Evolutionary conservation across 768 basidiomycete species (phyloP).

Genomic region (Cystobasidiopsis lactophilus): DNA sequence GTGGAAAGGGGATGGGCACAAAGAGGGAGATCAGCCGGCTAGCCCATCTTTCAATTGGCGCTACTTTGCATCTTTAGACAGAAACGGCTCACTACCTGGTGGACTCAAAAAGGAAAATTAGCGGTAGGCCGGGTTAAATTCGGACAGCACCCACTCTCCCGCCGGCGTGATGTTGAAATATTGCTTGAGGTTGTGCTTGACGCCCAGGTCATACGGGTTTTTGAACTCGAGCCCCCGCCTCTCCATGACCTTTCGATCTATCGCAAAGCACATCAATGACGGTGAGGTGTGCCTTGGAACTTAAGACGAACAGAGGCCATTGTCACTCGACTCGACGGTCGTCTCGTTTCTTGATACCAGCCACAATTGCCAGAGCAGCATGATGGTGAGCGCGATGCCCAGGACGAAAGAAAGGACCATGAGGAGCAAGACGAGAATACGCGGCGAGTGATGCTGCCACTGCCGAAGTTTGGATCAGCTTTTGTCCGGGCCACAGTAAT

Average conservation of each 20-base stretch:
- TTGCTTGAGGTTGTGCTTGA: conserved; percentile 44
- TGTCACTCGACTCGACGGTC: conserved; percentile 71
- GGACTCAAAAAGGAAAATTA: too few species aligned
- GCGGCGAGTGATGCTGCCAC: conserved; percentile 47
- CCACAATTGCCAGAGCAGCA: conserved; percentile 48
- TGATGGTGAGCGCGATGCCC: conserved; percentile 46
- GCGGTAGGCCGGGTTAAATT: not conserved
- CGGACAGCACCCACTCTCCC: conserved; percentile 45
- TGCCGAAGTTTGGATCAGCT: conserved; percentile 9
- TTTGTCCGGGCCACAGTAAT: not conserved
- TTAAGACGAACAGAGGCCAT: conserved; percentile 23
- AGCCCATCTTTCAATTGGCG: too few species aligned
- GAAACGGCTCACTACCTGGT: too few species aligned
- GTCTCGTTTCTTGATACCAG: conserved; percentile 57
- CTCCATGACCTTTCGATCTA: conserved; percentile 48
- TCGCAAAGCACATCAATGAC: conserved; percentile 15
- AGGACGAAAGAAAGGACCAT: conserved; percentile 59
- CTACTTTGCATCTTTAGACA: too few species aligned
- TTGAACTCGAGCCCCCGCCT: conserved; percentile 57
- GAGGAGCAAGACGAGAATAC: conserved; percentile 43
- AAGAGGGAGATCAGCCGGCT: conserved; percentile 60
- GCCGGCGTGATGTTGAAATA: conserved; percentile 69
- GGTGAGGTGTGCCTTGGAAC: too few species aligned
- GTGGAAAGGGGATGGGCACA: conserved; percentile 53
- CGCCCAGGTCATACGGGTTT: conserved; percentile 78